Percentiles rank a stretch among this genome's conserved stretches.
These are phyloP conservation scores for Apiospora phragmitis DNA, from an alignment of 2,329 filamentous ascomycete genomes.

Conservation along the genomic window DNA sequence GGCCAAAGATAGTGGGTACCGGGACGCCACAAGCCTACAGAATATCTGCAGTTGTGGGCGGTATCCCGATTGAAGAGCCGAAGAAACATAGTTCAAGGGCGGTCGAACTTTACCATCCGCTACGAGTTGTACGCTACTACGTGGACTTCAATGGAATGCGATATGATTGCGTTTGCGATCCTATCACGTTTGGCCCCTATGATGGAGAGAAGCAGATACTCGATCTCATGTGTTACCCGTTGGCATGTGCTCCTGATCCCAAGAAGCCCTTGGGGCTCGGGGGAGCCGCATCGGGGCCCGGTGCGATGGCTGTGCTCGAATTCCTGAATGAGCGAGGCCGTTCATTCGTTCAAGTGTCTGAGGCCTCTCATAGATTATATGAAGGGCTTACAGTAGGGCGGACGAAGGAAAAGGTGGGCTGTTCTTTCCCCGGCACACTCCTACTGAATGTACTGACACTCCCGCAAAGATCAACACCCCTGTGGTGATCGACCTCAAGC, in stretches of 20 bases:
- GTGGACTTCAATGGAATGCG: slow-evolving; percentile 27
- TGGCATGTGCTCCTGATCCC: slow-evolving; percentile 14
- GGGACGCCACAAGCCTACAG: slow-evolving; percentile 12
- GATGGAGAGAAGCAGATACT: slow-evolving; percentile 25
- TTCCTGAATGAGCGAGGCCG: slow-evolving; percentile 15
- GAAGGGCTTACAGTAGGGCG: slow-evolving; percentile 20
- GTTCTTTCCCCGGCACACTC: background rate
- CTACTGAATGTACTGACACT: slow-evolving; percentile 11
- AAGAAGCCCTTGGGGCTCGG: background rate
- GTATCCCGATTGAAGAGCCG: background rate
- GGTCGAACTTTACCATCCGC: background rate
- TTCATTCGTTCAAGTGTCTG: slow-evolving; percentile 23
- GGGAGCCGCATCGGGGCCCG: background rate
- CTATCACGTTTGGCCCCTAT: slow-evolving; percentile 28
- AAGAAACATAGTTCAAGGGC: background rate
- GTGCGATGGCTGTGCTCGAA: background rate
- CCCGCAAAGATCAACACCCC: slow-evolving; percentile 27
- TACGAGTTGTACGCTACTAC: slow-evolving; percentile 24
- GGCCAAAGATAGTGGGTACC: no score
- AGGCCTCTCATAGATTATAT: slow-evolving; percentile 29
- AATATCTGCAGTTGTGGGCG: background rate
- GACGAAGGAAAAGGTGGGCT: background rate
- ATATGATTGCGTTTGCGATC: slow-evolving; percentile 21
- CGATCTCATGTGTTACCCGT: slow-evolving; percentile 27
- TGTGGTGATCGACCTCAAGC: slow-evolving; percentile 31